Conservation (phyloP, 2,329 filamentous ascomycete genomes). For the Alternaria alternata region DNA sequence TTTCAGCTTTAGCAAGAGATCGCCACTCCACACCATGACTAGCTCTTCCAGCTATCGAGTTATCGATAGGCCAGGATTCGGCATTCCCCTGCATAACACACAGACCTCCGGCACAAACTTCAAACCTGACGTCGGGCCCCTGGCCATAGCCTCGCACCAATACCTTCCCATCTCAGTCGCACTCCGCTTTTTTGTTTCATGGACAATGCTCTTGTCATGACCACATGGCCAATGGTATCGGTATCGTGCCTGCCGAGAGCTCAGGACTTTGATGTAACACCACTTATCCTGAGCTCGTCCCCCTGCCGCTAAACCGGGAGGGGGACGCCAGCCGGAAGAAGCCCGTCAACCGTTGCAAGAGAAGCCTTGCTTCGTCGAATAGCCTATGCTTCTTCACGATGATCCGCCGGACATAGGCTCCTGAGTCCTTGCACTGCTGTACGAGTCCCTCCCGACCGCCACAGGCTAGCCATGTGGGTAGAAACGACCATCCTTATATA, state of each 20-base stretch:
- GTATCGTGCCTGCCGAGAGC: slow-evolving; percentile 38
- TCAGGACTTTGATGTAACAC: slow-evolving; percentile 29
- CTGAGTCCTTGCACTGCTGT: slow-evolving; percentile 23
- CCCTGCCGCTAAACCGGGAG: slow-evolving; percentile 35
- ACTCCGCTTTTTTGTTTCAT: slow-evolving; percentile 40
- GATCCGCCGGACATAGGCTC: slow-evolving; percentile 39
- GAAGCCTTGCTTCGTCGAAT: slow-evolving; percentile 32
- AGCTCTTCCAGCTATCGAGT: slow-evolving; percentile 8
- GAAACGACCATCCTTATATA: slow-evolving; percentile 32
- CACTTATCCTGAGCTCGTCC: slow-evolving; percentile 26
- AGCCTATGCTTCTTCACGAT: slow-evolving; percentile 32
- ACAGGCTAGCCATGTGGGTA: slow-evolving; percentile 27
- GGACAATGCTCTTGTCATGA: slow-evolving; percentile 35
- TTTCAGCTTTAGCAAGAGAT: slow-evolving; percentile 38
- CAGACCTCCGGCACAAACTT: slow-evolving; percentile 23
- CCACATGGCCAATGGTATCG: slow-evolving; percentile 32
- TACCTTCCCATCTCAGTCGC: slow-evolving; percentile 24
- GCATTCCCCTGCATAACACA: slow-evolving; percentile 26
- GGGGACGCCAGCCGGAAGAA: slow-evolving; percentile 32
- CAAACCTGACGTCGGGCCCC: slow-evolving; percentile 31
- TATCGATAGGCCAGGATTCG: slow-evolving; percentile 38
- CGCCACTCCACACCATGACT: slow-evolving; percentile 26
- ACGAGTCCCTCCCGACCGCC: slow-evolving; percentile 29
- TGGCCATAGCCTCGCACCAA: slow-evolving; percentile 27
- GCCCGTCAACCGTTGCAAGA: slow-evolving; percentile 34